Percentiles rank a stretch among this genome's conserved stretches.
Evolutionary conservation across 2,329 filamentous ascomycete genomes (phyloP).

Genomic region (Shiraia bambusicola): DNA sequence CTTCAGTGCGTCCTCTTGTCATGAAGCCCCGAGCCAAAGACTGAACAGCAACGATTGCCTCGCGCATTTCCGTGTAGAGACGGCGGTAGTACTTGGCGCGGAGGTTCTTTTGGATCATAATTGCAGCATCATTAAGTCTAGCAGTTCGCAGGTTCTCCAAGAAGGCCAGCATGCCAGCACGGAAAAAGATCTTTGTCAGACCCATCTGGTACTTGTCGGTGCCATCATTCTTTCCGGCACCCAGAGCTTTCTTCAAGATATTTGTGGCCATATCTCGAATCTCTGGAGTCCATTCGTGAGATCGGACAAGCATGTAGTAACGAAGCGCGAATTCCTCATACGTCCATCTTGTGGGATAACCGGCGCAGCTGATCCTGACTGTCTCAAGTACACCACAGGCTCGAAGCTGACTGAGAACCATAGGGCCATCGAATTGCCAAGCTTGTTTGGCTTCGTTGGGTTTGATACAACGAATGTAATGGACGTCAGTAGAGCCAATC

Average conservation of each 20-base stretch:
- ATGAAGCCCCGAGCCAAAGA: conserved; percentile 74
- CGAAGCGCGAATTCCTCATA: conserved; percentile 97
- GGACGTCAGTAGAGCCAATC: conserved; percentile 96
- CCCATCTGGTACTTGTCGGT: conserved; percentile 97
- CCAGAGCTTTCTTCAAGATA: conserved; percentile 85
- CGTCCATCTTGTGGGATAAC: conserved; percentile 96
- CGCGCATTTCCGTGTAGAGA: conserved; percentile 83
- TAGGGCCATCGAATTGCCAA: conserved; percentile 98
- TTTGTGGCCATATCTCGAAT: conserved; percentile 92
- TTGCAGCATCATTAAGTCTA: conserved; percentile 87
- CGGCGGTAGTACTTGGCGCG: conserved; percentile 92
- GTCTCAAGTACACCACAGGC: conserved; percentile 99
- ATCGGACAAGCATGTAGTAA: conserved; percentile 97
- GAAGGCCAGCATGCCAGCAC: conserved; percentile 97
- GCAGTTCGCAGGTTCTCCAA: conserved; percentile 90
- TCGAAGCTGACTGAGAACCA: conserved; percentile 95
- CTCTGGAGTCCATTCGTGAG: conserved; percentile 85
- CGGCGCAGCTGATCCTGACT: conserved; percentile 93
- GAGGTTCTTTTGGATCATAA: conserved; percentile 98
- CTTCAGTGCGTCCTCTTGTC: conserved; percentile 74
- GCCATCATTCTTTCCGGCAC: conserved; percentile 60
- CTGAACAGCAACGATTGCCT: conserved; percentile 79
- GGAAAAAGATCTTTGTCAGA: conserved; percentile 98
- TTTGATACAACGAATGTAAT: conserved; percentile 99
- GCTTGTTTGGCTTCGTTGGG: conserved; percentile 95